Evolutionary conservation across 2,329 filamentous ascomycete genomes (phyloP).

Genomic region (Cordyceps pruinosa): DNA sequence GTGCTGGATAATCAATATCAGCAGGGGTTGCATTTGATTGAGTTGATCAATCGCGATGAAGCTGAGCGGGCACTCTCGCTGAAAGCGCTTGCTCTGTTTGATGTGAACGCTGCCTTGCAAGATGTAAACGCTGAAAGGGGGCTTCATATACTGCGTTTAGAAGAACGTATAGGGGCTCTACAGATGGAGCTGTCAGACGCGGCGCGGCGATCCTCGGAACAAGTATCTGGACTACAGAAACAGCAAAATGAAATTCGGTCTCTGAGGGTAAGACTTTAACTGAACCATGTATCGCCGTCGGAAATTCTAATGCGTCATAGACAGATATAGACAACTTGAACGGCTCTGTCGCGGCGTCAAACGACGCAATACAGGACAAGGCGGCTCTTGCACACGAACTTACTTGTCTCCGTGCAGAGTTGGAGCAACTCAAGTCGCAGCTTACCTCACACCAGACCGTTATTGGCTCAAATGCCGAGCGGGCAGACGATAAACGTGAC

Average conservation of each 20-base stretch:
- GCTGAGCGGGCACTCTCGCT: conserved; percentile 63
- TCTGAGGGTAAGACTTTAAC: conserved; percentile 35
- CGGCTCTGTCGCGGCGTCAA: conserved; percentile 59
- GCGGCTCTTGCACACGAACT: conserved; percentile 46
- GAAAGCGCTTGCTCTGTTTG: conserved; percentile 61
- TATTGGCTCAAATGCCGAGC: conserved; percentile 61
- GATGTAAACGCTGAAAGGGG: neutral
- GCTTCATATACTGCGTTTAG: neutral
- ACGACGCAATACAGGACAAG: conserved; percentile 58
- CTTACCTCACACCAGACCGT: conserved; percentile 56
- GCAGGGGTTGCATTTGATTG: conserved; percentile 54
- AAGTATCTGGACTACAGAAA: conserved; percentile 41
- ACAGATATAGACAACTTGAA: conserved; percentile 65
- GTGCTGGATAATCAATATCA: conserved; percentile 66
- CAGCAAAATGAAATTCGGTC: conserved; percentile 42
- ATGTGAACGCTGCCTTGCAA: conserved; percentile 56
- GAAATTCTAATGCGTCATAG: conserved; percentile 33
- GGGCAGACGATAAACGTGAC: conserved; percentile 18
- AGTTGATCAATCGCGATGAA: conserved; percentile 68
- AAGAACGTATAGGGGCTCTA: conserved; percentile 14
- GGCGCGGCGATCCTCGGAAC: conserved; percentile 35
- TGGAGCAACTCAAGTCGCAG: conserved; percentile 50
- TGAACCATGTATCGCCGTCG: too few species aligned
- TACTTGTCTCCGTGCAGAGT: conserved; percentile 45
- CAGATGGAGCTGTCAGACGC: conserved; percentile 36